phyloP scores from a whole-genome alignment of 2,329 filamentous ascomycete species.

The Ophiostoma sp. region DNA sequence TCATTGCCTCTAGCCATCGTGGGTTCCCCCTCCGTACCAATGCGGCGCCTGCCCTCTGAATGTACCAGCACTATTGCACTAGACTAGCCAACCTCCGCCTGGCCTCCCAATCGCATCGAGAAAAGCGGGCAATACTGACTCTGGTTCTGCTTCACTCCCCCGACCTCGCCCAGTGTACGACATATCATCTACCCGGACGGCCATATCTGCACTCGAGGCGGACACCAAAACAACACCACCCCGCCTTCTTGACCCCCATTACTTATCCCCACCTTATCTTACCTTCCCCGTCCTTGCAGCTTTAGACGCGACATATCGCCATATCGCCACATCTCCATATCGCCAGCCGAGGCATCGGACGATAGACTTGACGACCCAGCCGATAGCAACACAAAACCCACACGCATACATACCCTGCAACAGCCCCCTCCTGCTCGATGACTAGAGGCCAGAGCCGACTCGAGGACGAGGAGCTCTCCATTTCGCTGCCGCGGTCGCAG shows the following conservation, averaged over 20 bases:
- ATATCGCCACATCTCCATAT: background rate
- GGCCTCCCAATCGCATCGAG: conserved; percentile 2
- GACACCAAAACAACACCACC: background rate
- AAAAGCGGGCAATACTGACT: conserved; percentile 6
- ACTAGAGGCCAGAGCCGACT: conserved; percentile 53
- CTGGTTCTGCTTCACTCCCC: background rate
- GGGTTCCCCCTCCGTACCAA: background rate
- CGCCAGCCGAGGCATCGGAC: background rate
- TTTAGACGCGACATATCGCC: background rate
- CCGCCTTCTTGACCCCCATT: conserved; percentile 8
- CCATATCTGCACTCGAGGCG: background rate
- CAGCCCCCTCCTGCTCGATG: background rate
- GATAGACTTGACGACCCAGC: background rate
- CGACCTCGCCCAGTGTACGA: conserved; percentile 1
- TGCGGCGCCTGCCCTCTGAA: background rate
- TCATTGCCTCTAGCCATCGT: background rate
- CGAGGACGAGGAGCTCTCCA: conserved; percentile 78
- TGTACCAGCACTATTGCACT: background rate
- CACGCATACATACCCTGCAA: background rate
- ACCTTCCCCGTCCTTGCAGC: conserved; percentile 8
- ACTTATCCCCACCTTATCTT: conserved; percentile 12
- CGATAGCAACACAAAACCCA: background rate
- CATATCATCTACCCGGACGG: background rate
- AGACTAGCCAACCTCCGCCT: background rate
- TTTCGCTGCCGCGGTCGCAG: conserved; percentile 63